A percentile compares a stretch with the other conserved stretches of the same genome.
phyloP scores from a whole-genome alignment of 106 monocot species.

The Apostasia ramifera region DNA sequence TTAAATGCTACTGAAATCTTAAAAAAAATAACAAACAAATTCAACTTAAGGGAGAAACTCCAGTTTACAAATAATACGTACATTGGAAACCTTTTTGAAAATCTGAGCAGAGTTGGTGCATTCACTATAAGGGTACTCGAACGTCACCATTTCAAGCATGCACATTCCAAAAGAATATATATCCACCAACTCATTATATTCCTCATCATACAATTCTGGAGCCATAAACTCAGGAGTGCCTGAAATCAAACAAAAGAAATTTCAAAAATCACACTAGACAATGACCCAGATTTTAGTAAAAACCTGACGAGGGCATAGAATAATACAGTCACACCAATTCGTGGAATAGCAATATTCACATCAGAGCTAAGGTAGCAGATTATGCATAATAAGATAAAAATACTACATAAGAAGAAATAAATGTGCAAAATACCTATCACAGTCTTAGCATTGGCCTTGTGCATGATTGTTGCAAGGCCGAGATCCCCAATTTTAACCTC shows the following conservation, averaged over 20 bases:
- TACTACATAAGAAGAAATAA: too few species aligned
- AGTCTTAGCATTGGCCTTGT: slow-evolving; percentile 31
- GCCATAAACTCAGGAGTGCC: slow-evolving; percentile 84
- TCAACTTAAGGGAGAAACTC: neutral
- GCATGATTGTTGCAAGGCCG: slow-evolving; percentile 63
- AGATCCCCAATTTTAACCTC: slow-evolving; percentile 78
- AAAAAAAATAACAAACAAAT: too few species aligned
- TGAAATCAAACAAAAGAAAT: slow-evolving; percentile 10
- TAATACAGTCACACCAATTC: too few species aligned
- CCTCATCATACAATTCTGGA: slow-evolving; percentile 63
- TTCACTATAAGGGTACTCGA: slow-evolving; percentile 73
- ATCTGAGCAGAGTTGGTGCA: slow-evolving; percentile 56
- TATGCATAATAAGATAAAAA: too few species aligned
- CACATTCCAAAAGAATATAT: slow-evolving; percentile 84
- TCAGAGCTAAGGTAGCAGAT: too few species aligned
- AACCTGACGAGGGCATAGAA: too few species aligned
- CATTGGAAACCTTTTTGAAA: slow-evolving; percentile 50
- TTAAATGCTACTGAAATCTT: too few species aligned
- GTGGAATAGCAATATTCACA: too few species aligned
- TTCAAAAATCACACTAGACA: neutral
- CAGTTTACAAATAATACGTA: slow-evolving; percentile 16
- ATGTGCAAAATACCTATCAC: slow-evolving; percentile 32
- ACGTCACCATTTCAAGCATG: slow-evolving; percentile 71
- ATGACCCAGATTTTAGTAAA: too few species aligned
- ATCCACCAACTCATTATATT: slow-evolving; percentile 75